A percentile compares a stretch with the other conserved stretches of the same genome.
phyloP scores from a whole-genome alignment of 179 eudicot genomes.

The Spinacia oleracea region DNA sequence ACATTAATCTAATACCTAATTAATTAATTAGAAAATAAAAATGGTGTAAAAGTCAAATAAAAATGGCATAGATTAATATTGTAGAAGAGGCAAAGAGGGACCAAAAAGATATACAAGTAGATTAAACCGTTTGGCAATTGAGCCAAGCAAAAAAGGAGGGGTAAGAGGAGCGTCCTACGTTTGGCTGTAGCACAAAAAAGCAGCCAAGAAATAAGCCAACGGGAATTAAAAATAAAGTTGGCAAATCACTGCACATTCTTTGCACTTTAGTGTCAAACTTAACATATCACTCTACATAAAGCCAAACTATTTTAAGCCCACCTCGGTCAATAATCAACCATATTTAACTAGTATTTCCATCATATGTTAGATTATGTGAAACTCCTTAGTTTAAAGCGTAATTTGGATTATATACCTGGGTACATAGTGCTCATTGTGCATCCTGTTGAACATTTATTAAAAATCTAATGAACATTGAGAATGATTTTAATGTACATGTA shows the following conservation, averaged over 20 bases:
- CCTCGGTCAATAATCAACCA: background rate
- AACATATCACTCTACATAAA: conserved; percentile 17
- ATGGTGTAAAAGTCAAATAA: background rate
- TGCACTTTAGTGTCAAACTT: conserved; percentile 22
- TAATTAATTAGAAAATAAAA: background rate
- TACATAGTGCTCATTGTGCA: no score
- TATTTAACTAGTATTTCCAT: no score
- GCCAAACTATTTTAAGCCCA: background rate
- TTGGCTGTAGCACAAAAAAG: conserved; percentile 35
- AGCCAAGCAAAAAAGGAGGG: conserved; percentile 10
- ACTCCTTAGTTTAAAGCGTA: no score
- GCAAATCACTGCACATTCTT: conserved; percentile 25
- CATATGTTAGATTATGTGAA: no score
- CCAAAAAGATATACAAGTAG: background rate
- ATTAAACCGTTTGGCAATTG: conserved; percentile 4
- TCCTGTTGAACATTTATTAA: no score
- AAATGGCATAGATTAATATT: background rate
- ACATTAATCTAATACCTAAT: background rate
- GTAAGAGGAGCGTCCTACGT: conserved; percentile 36
- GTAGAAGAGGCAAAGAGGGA: background rate
- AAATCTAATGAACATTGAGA: no score
- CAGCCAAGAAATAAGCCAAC: conserved; percentile 11
- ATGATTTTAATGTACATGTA: no score
- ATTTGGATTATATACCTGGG: no score
- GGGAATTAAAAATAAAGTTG: conserved; percentile 25